Evolutionary conservation across 2,329 filamentous ascomycete species (phyloP), one percentile per base, ranked within the genome.

Genomic region (Herpotrichia juniperi): DNA sequence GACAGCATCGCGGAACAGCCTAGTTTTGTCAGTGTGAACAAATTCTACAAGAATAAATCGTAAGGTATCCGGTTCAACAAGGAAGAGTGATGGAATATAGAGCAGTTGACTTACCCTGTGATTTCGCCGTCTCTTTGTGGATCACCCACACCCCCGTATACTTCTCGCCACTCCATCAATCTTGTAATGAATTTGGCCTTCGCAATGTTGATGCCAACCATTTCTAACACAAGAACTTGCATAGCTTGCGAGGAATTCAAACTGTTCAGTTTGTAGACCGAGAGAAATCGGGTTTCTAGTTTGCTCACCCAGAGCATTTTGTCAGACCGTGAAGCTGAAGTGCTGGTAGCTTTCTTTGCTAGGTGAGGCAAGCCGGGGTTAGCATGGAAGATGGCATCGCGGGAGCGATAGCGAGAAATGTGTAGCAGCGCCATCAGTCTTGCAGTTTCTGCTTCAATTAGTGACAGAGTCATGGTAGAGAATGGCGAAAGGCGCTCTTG

Each of bases 1-100:
- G 11, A 58, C 49, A 11, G 61, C 61, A n/a, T 62, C 61, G 11
- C 50, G 51, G 24, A 60, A 62, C 10, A 58, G 50, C 19, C 61
- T 64, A 17, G 14, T n/a, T n/a, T 19, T 11, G 35, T 49, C 24
- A 49, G 46, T 25, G 7, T 42, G 16, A 45, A 14, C n/a, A n/a
- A n/a, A n/a, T n/a, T n/a, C n/a, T n/a, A n/a, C n/a, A n/a, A n/a
- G n/a, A n/a, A n/a, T n/a, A n/a, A n/a, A n/a, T n/a, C n/a, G n/a
- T n/a, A n/a, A n/a, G n/a, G n/a, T n/a, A n/a, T n/a, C n/a, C n/a
- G n/a, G n/a, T n/a, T n/a, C n/a, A n/a, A 42, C 11, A 3, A 8
- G 42, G 25, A 11, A 44, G 17, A 28, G 40, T 12, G 31, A n/a
- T 5, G 43, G 14, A 22, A 25, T 22, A 11, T 46, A 52, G 31